phyloP scores from a whole-genome alignment of 306 rosid genomes.

The Trichosanthes truncata region DNA sequence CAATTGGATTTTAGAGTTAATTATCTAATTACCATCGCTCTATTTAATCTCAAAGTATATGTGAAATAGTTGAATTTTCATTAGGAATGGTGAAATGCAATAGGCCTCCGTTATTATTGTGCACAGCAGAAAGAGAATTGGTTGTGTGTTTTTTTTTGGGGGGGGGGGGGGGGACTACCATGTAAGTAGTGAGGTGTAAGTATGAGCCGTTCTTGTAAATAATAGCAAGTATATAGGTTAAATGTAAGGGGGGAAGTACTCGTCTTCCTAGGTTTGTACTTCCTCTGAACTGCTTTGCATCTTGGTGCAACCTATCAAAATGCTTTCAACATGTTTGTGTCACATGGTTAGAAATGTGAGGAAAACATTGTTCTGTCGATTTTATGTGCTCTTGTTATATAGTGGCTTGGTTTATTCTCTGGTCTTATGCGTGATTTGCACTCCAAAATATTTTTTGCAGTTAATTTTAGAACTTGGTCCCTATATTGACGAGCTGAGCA shows the following conservation, averaged over 20 bases:
- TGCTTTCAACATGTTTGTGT: not conserved
- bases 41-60: not conserved
- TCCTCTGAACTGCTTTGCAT: not conserved
- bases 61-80: not conserved
- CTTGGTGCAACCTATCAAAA: not conserved
- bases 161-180: too few species aligned
- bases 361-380: not conserved
- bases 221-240: not conserved
- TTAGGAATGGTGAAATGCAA: not conserved
- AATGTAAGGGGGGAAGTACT: not conserved
- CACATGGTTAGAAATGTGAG: not conserved
- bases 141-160: too few species aligned
- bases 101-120: not conserved
- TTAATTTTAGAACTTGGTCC: constrained; percentile 86
- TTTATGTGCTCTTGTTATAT: not conserved
- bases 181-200: not conserved
- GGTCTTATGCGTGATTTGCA: not conserved
- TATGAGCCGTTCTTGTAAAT: not conserved
- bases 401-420: not conserved
- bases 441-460: constrained; percentile 27
- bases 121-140: too few species aligned
- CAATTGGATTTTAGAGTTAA: not conserved
- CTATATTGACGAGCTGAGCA: constrained; percentile 81
- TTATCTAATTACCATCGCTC: not conserved
- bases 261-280: not conserved